phyloP scores from a whole-genome alignment of 805 yeast genomes.

The Wickerhamiella allomyrinae region DNA sequence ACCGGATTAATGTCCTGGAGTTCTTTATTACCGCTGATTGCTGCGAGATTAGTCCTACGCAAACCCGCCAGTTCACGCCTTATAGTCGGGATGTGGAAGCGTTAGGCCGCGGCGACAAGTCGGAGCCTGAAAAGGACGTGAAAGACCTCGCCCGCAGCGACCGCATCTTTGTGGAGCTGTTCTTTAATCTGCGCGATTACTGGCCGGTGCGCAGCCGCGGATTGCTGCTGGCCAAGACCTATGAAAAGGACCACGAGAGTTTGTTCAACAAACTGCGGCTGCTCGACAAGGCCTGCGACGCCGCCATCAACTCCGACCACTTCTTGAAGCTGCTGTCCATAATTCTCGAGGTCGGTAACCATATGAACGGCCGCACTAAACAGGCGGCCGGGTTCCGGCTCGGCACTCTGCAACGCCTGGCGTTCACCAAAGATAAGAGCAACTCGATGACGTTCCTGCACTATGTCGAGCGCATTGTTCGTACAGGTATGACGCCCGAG shows the following conservation, averaged over 20 bases:
- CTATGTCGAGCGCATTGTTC: constrained; percentile 77
- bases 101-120: constrained; percentile 28
- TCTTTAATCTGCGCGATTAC: constrained; percentile 70
- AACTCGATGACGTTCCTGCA: constrained; percentile 83
- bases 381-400: constrained; percentile 89
- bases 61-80: constrained; percentile 63
- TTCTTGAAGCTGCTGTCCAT: constrained; percentile 65
- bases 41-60: constrained; percentile 55
- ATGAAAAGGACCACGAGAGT: constrained; percentile 66
- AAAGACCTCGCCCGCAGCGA: constrained; percentile 76
- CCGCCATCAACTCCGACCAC: constrained; percentile 49
- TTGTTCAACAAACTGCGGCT: constrained; percentile 48
- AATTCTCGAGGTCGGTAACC: constrained; percentile 84
- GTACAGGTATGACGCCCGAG: constrained; percentile 64
- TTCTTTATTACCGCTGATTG: constrained; percentile 66
- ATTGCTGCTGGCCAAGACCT: constrained; percentile 49
- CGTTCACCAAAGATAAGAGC: constrained; percentile 77
- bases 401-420: constrained; percentile 76
- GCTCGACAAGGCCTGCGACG: constrained; percentile 59
- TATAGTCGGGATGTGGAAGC: constrained; percentile 45
- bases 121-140: constrained; percentile 55
- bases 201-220: constrained; percentile 92
- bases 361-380: constrained; percentile 85
- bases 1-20: constrained; percentile 63
- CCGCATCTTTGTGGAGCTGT: constrained; percentile 64